Base-by-base conservation (phyloP, 2,329 filamentous ascomycete genomes). In the Trichoderma sp. region DNA sequence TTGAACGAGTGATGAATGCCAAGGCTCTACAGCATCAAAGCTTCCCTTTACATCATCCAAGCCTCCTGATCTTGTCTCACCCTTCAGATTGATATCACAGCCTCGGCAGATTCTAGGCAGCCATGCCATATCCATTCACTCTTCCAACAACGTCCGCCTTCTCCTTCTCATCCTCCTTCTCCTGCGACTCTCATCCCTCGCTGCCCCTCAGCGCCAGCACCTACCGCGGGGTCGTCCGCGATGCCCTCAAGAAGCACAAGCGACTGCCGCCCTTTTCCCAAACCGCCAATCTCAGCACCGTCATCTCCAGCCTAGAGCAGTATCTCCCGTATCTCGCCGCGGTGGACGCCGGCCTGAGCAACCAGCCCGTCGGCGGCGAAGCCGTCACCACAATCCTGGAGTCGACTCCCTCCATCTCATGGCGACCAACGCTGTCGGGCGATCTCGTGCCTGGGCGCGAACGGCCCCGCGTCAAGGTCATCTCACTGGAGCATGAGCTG, bases 91-190 rank as follows among this genome's bases (percentile, higher is more conserved):
- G 34, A 45, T 19, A 44, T 26, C 44, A 21, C 39, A 30, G 26
- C 26, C 19, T 2, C n/a, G n/a, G 24, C 10, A 1, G 14, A 7
- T 3, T 14, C 21, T n/a, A 17, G 12, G 17, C 19, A 24, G 70
- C 79, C 72, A 98, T 98, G 95, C 93, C 94, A 39, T 98, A 91
- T 74, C 90, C 91, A 14, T 97, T 97, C 73, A 80, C 86, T 12
- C 86, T 98, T 39, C 93, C 95, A 2, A 98, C 94, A 0, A 97
- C 94, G 5, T 96, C 93, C 41, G 86, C 90, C 62, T 89, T 96
- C 74, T 89, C 91, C 60, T 94, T 97, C 74, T 90, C 91, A 24
- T 83, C 89, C 44, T 90, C 83, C 77, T 89, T 96, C 77, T 85
- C 80, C 71, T 94, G 90, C 72, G 86, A 88, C 69, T 92, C 92